These are phyloP conservation scores for Chalciporus piperatus DNA, from an alignment of 768 basidiomycete species.

Conservation along the genomic window DNA sequence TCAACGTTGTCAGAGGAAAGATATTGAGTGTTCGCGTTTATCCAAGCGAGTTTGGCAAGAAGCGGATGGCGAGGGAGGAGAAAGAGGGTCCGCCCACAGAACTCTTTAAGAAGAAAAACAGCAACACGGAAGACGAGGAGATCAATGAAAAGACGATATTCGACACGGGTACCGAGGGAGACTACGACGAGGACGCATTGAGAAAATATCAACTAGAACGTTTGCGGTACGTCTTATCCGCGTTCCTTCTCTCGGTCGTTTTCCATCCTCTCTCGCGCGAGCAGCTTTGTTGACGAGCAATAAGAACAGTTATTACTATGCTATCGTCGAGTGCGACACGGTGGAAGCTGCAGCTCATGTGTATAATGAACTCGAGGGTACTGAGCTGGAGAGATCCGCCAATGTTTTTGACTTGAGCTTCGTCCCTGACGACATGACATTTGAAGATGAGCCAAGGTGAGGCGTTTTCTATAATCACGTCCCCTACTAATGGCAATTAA, in stretches of 20 bases:
- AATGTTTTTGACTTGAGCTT: constrained; percentile 95
- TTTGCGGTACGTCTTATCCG: constrained; percentile 58
- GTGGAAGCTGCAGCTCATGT: constrained; percentile 74
- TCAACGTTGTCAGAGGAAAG: constrained; percentile 52
- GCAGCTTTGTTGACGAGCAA: constrained; percentile 5
- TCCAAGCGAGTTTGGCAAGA: constrained; percentile 91
- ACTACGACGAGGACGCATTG: constrained; percentile 86
- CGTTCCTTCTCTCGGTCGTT: not conserved
- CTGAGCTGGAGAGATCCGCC: constrained; percentile 94
- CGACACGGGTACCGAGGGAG: constrained; percentile 65
- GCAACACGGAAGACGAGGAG: constrained; percentile 45
- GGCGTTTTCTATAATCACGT: not conserved
- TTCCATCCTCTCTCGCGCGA: not conserved
- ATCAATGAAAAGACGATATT: constrained; percentile 63
- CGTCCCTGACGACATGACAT: constrained; percentile 86
- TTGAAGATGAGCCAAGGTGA: constrained; percentile 77
- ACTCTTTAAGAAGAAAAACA: constrained; percentile 62
- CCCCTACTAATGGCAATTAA: not conserved
- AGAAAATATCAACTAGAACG: constrained; percentile 92
- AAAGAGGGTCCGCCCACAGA: constrained; percentile 85
- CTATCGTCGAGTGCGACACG: constrained; percentile 85
- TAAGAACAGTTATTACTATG: constrained; percentile 83
- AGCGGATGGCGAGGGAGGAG: constrained; percentile 83
- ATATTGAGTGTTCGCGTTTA: constrained; percentile 81
- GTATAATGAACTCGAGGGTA: constrained; percentile 84